These are phyloP conservation scores for Tylopilus subfusipes DNA, from an alignment of 768 basidiomycete genomes.

Conservation along the genomic window DNA sequence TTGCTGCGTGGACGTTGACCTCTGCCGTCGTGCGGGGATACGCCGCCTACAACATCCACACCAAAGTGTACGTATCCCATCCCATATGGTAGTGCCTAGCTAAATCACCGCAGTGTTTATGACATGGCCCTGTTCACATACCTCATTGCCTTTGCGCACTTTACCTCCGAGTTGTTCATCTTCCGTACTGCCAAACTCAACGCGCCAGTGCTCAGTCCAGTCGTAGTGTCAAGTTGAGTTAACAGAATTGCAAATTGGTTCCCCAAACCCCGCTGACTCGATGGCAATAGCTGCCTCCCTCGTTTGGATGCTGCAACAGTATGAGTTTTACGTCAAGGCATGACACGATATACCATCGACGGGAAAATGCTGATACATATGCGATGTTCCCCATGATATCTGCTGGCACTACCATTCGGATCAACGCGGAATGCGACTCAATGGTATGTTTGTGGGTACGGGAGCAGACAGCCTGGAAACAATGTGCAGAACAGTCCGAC, in stretches of 20 bases:
- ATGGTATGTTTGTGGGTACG: neutral
- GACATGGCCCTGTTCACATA: conserved; percentile 87
- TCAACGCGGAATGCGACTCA: conserved; percentile 2
- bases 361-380: neutral
- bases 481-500: neutral
- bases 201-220: conserved; percentile 60
- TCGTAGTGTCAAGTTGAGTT: conserved; percentile 76
- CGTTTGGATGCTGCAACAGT: conserved; percentile 84
- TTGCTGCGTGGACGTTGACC: conserved; percentile 88
- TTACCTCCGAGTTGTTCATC: conserved; percentile 79
- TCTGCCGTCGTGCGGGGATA: conserved; percentile 80
- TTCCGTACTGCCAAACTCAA: conserved; percentile 71
- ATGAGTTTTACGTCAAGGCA: conserved; percentile 68
- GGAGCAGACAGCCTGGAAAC: neutral
- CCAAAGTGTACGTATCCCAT: conserved; percentile 60
- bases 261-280: conserved; percentile 7
- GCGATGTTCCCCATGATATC: neutral
- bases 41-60: conserved; percentile 84
- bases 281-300: conserved; percentile 54
- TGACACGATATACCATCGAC: neutral
- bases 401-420: conserved; percentile 5
- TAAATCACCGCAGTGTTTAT: conserved; percentile 61
- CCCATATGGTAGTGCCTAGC: neutral
- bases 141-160: conserved; percentile 87
- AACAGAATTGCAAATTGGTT: conserved; percentile 30